A percentile compares a stretch with the other conserved stretches of the same genome.
phyloP scores from a whole-genome alignment of 495 filamentous ascomycete genomes.

The Pyronema domesticum region DNA sequence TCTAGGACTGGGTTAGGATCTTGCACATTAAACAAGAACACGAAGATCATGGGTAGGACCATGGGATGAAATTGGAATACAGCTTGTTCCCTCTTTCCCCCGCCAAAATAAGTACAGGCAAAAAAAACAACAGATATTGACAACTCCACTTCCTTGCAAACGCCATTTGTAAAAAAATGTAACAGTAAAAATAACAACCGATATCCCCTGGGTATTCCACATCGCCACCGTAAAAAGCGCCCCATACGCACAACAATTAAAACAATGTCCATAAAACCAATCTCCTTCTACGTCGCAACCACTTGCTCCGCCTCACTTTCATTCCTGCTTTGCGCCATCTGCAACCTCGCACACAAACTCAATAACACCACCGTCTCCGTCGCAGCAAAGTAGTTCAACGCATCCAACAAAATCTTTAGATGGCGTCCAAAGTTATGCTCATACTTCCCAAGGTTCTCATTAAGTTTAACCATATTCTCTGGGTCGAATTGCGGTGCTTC shows the following conservation, averaged over 20 bases:
- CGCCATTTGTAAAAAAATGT: constrained; percentile 3
- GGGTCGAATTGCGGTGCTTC: constrained; percentile 35
- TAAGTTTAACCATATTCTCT: constrained; percentile 53
- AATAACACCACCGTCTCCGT: constrained; percentile 91
- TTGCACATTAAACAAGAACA: too few species aligned
- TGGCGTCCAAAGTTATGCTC: constrained; percentile 83
- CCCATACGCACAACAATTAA: not conserved
- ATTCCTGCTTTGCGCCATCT: constrained; percentile 45
- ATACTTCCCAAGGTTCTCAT: constrained; percentile 69
- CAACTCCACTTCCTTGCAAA: not conserved
- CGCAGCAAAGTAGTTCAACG: constrained; percentile 87
- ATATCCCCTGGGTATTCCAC: not conserved
- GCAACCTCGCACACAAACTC: constrained; percentile 62
- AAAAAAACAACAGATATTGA: not conserved
- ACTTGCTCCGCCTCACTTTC: constrained; percentile 35
- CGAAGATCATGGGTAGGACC: too few species aligned
- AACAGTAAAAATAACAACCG: constrained; percentile 6
- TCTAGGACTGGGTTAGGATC: too few species aligned
- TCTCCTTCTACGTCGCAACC: not conserved
- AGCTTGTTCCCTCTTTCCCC: too few species aligned
- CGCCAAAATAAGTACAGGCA: too few species aligned
- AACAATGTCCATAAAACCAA: not conserved
- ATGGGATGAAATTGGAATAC: too few species aligned
- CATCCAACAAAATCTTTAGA: constrained; percentile 78
- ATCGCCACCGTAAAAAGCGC: too few species aligned